phyloP scores from a whole-genome alignment of 2,329 filamentous ascomycete genomes.

The Pseudogymnoascus sp. region DNA sequence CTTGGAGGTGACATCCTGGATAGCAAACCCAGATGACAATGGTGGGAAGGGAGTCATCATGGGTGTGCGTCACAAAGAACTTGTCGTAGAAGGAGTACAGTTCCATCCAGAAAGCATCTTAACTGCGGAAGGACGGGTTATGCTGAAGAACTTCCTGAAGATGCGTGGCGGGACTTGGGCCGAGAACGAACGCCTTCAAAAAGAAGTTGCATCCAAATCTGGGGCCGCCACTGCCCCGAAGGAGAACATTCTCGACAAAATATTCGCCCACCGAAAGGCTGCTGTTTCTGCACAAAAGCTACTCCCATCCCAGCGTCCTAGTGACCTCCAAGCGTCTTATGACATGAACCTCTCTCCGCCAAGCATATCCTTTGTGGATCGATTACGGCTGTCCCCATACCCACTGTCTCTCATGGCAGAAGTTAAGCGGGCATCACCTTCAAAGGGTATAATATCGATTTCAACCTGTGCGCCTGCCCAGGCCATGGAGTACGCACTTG shows the following conservation, averaged over 20 bases:
- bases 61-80: constrained; percentile 90
- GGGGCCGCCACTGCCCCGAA: constrained; percentile 45
- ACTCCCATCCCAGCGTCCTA: constrained; percentile 74
- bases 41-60: constrained; percentile 84
- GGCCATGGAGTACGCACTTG: constrained; percentile 83
- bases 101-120: constrained; percentile 98
- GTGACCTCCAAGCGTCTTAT: constrained; percentile 81
- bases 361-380: constrained; percentile 69
- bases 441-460: constrained; percentile 88
- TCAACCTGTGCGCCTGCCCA: constrained; percentile 83
- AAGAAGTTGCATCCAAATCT: constrained; percentile 28
- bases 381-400: constrained; percentile 75
- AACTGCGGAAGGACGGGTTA: constrained; percentile 76
- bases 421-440: constrained; percentile 93
- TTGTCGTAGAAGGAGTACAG: constrained; percentile 89
- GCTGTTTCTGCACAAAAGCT: constrained; percentile 74
- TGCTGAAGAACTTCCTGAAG: constrained; percentile 87
- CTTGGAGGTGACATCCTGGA: constrained; percentile 87
- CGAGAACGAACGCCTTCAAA: constrained; percentile 59
- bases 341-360: constrained; percentile 79
- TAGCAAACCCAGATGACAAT: constrained; percentile 55
- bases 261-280: constrained; percentile 74
- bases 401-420: constrained; percentile 94
- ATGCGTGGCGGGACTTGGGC: constrained; percentile 89
- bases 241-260: constrained; percentile 81